phyloP scores from a whole-genome alignment of 1,284 basidiomycete genomes.

The Papiliotrema nemorosa region DNA sequence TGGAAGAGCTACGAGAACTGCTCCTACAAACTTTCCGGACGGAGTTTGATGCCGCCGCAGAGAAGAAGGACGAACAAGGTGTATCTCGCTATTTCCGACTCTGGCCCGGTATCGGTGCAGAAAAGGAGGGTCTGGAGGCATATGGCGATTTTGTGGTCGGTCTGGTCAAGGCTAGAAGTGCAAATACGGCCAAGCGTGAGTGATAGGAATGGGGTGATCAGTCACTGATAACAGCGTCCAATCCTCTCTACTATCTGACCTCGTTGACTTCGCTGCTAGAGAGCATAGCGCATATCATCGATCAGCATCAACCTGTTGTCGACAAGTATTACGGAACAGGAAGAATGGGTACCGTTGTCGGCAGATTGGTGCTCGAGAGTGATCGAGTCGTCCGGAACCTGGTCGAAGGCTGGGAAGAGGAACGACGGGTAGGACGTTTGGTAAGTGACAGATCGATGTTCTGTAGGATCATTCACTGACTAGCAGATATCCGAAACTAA shows the following conservation, averaged over 20 bases:
- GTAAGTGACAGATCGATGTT: constrained; percentile 14
- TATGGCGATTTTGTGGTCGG: constrained; percentile 92
- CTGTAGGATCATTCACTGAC: neutral
- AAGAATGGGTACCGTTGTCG: constrained; percentile 77
- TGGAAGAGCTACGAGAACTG: constrained; percentile 68
- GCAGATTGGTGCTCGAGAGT: constrained; percentile 75
- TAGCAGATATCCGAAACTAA: constrained; percentile 46
- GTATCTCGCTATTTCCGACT: constrained; percentile 95
- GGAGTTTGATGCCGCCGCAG: constrained; percentile 75
- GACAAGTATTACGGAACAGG: constrained; percentile 93
- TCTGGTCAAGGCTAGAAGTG: constrained; percentile 73
- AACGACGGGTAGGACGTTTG: constrained; percentile 56
- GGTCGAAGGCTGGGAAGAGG: constrained; percentile 85
- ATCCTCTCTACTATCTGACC: constrained; percentile 82
- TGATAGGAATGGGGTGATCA: neutral
- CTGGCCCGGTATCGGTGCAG: constrained; percentile 82
- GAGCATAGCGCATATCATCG: constrained; percentile 90
- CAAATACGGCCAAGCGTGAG: constrained; percentile 73
- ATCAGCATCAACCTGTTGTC: constrained; percentile 95
- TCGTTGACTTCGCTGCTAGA: constrained; percentile 86
- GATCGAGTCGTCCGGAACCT: constrained; percentile 75
- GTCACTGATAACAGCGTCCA: constrained; percentile 61
- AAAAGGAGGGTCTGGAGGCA: constrained; percentile 82
- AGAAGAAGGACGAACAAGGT: constrained; percentile 70
- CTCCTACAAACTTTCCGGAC: constrained; percentile 73